A percentile compares a stretch with the other conserved stretches of the same genome.
phyloP scores from a whole-genome alignment of 2,329 filamentous ascomycete genomes.

The Aspergillus tanneri region DNA sequence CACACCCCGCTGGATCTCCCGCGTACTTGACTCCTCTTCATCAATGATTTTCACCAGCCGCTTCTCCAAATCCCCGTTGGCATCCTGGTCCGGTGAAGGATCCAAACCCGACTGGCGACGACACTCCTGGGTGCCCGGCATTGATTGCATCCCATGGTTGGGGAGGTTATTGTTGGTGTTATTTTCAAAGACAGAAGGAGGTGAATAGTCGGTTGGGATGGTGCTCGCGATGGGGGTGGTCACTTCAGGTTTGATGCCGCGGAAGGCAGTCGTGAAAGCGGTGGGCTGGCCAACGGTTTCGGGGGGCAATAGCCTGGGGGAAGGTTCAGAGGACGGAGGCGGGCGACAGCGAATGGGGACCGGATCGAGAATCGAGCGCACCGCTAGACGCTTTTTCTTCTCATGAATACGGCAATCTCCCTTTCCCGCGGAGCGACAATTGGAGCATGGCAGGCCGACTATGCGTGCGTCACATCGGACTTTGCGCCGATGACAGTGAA shows the following conservation, averaged over 20 bases:
- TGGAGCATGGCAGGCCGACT: constrained; percentile 51
- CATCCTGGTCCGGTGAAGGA: constrained; percentile 39
- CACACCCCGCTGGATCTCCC: constrained; percentile 50
- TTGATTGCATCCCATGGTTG: constrained; percentile 21
- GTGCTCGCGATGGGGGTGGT: constrained; percentile 18
- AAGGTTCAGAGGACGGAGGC: constrained; percentile 26
- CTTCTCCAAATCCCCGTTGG: constrained; percentile 44
- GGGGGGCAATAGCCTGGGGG: constrained; percentile 22
- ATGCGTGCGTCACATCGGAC: constrained; percentile 52
- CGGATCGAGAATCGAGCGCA: constrained; percentile 43
- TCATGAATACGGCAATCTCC: constrained; percentile 50
- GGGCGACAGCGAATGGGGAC: constrained; percentile 50
- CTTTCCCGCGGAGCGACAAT: constrained; percentile 46
- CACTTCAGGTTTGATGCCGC: constrained; percentile 21
- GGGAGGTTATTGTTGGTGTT: constrained; percentile 4
- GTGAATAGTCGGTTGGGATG: constrained; percentile 10
- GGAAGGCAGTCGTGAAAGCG: constrained; percentile 31
- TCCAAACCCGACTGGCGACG: constrained; percentile 29
- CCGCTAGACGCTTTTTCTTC: constrained; percentile 50
- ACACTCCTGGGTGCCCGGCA: constrained; percentile 23
- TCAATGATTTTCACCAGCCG: constrained; percentile 54
- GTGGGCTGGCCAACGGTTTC: constrained; percentile 21
- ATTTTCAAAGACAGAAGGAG: constrained; percentile 1
- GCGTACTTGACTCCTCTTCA: constrained; percentile 45
- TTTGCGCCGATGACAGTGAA: constrained; percentile 53